Base-by-base conservation (phyloP, 1,139 yeast genomes). In the Eremothecium gossypii region DNA sequence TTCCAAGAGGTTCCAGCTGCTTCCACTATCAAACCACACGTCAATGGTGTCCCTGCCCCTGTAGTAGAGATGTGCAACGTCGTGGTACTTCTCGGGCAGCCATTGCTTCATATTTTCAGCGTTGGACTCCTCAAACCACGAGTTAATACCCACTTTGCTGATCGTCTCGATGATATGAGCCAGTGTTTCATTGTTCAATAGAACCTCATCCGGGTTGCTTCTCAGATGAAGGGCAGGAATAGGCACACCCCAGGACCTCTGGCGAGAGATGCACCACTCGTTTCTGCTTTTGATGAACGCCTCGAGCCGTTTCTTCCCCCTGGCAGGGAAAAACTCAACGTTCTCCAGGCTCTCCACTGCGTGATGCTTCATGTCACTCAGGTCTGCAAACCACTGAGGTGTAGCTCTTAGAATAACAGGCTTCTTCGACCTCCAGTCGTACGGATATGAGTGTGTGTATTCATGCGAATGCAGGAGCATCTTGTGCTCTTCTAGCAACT, bases 181-280 rank as follows among this genome's bases (percentile, higher is more conserved):
- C 17, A 66, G 57, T 5, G 59, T 56, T 4, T 54, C 58, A 23
- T 60, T 61, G 43, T 61, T 58, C 48, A 67, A 47, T 30, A 64
- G 41, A 1, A 61, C 44, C 4, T 44, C 38, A 20, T 57, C 65
- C 20, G 81, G 75, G 12, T 68, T 69, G 11, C 40, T 45, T 41
- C 71, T 72, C 47, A 77, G 65, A 60, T 83, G 84, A 4, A 91
- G 65, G 0, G 85, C 91, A 0, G 98, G 98, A 36, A 91, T 83
- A 1, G 98, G 98, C 32, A 91, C 97, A 38, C 99, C 99, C 99
- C 99, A 91, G n/a, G 77, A 73, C 51, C 99, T 75, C 62, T 91
- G 99, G 53, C 99, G 73, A 0, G 97, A 89, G 39, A 91, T 87
- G 64, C 99, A 91, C 99, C 99, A 91, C 59, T 91, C 98, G 47